These are phyloP conservation scores for Ceratocystis huliohia DNA, from an alignment of 2,329 filamentous ascomycete species.

Conservation along the genomic window DNA sequence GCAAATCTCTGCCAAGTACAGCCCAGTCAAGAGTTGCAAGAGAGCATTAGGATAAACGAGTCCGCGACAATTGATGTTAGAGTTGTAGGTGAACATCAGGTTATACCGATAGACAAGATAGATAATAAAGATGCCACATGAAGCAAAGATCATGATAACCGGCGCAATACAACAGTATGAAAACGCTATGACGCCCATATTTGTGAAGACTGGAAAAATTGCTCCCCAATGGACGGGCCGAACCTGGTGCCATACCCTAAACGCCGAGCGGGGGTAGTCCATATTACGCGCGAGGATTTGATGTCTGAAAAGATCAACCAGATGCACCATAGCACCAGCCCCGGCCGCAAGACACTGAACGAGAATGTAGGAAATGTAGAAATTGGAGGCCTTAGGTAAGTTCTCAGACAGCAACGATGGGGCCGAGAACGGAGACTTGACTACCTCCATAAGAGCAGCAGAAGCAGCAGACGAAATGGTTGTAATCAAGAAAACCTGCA, in stretches of 20 bases:
- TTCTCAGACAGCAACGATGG: conserved; percentile 48
- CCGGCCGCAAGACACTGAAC: conserved; percentile 78
- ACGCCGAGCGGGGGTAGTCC: conserved; percentile 69
- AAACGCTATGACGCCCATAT: conserved; percentile 68
- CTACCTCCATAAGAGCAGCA: conserved; percentile 50
- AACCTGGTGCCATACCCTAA: conserved; percentile 61
- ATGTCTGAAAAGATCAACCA: conserved; percentile 46
- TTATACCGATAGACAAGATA: conserved; percentile 88
- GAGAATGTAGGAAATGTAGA: conserved; percentile 86
- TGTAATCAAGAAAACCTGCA: conserved; percentile 75
- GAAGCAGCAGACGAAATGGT: conserved; percentile 64
- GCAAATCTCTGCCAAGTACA: conserved; percentile 73
- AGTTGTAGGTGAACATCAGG: conserved; percentile 73
- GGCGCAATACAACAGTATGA: conserved; percentile 81
- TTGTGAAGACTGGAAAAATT: conserved; percentile 67
- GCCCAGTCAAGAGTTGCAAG: conserved; percentile 69
- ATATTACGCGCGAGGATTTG: conserved; percentile 56
- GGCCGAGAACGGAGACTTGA: conserved; percentile 27
- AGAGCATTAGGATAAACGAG: conserved; percentile 77
- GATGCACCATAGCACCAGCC: conserved; percentile 59
- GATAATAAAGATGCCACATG: conserved; percentile 64
- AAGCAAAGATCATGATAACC: conserved; percentile 69
- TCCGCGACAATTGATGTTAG: conserved; percentile 74
- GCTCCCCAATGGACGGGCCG: conserved; percentile 72
- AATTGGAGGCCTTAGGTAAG: conserved; percentile 68